Conservation (phyloP, 345 rosid species). For the Eutrema yunnanense region DNA sequence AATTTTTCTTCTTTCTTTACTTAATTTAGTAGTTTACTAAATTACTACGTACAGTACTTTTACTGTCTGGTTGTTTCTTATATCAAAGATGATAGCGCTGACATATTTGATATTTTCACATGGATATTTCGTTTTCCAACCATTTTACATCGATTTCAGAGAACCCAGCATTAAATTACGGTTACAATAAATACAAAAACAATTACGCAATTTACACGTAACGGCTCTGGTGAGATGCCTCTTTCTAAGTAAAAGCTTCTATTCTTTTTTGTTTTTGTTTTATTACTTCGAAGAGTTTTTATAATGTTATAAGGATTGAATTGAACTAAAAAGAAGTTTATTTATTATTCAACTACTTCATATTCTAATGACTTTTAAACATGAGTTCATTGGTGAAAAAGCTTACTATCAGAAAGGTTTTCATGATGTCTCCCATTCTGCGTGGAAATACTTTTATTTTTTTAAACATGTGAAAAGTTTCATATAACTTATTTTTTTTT, state of each 20-base stretch:
- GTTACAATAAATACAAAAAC: neutral
- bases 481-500: neutral
- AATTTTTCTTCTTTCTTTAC: neutral
- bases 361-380: neutral
- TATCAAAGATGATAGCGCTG: neutral
- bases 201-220: conserved; percentile 2
- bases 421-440: neutral
- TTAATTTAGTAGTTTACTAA: neutral
- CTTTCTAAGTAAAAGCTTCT: neutral
- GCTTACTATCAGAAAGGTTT: neutral
- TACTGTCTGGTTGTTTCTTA: neutral
- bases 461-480: neutral
- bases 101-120: neutral
- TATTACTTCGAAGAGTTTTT: neutral
- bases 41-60: neutral
- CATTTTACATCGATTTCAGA: neutral
- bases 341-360: neutral
- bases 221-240: conserved; percentile 7
- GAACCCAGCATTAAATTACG: neutral
- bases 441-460: neutral
- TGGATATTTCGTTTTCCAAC: neutral
- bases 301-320: neutral
- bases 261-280: neutral
- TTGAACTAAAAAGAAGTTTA: neutral
- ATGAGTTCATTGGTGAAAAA: neutral